Percentiles rank a stretch among this genome's conserved stretches.
Conservation (phyloP, 345 rosid genomes). For the Ceriops tagal region DNA sequence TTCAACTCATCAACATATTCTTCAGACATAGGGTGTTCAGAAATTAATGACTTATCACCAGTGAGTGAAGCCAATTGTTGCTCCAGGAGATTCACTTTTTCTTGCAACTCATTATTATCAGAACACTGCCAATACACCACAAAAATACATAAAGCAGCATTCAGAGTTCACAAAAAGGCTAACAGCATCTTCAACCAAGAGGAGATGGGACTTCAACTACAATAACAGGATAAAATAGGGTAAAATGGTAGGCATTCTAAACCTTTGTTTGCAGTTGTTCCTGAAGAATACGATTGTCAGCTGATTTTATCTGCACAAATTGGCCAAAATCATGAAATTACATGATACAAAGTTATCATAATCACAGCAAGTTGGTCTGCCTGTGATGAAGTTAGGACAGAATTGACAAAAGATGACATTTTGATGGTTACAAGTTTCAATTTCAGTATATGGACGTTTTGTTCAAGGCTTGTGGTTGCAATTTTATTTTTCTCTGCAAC, state of each 20-base stretch:
- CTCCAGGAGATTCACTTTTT: conserved; percentile 69
- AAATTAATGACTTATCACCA: conserved; percentile 39
- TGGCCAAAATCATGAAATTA: conserved; percentile 26
- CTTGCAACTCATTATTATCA: conserved; percentile 77
- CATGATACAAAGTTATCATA: not conserved
- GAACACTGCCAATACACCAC: conserved; percentile 49
- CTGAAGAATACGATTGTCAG: conserved; percentile 96
- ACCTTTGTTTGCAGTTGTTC: conserved; percentile 97
- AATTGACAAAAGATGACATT: too few species aligned
- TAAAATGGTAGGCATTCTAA: conserved; percentile 7
- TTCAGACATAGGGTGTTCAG: conserved; percentile 41
- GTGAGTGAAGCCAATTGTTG: conserved; percentile 54
- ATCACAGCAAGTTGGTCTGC: too few species aligned
- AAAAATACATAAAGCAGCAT: not conserved
- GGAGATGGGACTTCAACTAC: not conserved
- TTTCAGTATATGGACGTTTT: not conserved
- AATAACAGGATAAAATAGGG: conserved; percentile 5
- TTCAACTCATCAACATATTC: conserved; percentile 59
- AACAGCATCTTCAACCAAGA: conserved; percentile 7
- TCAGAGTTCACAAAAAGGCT: not conserved
- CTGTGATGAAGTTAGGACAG: too few species aligned
- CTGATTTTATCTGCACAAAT: conserved; percentile 76
- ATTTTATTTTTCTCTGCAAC: not conserved
- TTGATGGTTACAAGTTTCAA: not conserved
- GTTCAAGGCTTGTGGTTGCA: not conserved